Percentiles rank a stretch among this genome's conserved stretches.
Evolutionary conservation across 2,329 filamentous ascomycete genomes (phyloP).

Genomic region (Beauveria sp.): DNA sequence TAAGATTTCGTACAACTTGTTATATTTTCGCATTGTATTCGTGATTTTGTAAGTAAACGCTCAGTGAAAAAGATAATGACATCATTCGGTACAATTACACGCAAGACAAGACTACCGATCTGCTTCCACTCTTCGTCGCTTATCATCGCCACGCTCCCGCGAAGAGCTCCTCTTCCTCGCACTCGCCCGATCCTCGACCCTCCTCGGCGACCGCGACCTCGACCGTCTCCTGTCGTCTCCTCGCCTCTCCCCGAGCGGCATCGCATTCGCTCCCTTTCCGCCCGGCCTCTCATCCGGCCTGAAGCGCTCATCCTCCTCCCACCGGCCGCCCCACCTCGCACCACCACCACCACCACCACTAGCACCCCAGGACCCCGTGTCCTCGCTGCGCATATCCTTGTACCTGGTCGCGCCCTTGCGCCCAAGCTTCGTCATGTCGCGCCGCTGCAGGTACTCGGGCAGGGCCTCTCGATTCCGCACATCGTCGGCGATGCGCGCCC

Average conservation of each 20-base stretch:
- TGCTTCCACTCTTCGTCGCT: constrained; percentile 49
- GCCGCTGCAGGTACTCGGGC: constrained; percentile 84
- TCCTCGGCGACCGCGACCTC: constrained; percentile 43
- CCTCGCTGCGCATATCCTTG: constrained; percentile 78
- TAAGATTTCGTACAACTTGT: not conserved
- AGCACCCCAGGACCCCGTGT: constrained; percentile 82
- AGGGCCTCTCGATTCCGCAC: constrained; percentile 72
- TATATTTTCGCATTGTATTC: not conserved
- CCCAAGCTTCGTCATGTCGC: constrained; percentile 89
- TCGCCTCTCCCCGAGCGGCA: constrained; percentile 56
- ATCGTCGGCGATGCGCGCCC: constrained; percentile 74
- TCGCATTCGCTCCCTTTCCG: constrained; percentile 60
- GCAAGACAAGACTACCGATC: constrained; percentile 17
- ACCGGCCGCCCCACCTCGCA: constrained; percentile 18
- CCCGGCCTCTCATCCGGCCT: constrained; percentile 31
- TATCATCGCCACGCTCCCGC: constrained; percentile 48
- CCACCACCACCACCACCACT: constrained; percentile 39
- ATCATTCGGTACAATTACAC: not conserved
- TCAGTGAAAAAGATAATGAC: not conserved
- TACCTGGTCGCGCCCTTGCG: constrained; percentile 89
- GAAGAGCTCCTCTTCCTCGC: constrained; percentile 50
- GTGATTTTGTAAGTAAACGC: not conserved
- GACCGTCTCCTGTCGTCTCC: constrained; percentile 23
- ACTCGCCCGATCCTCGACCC: constrained; percentile 38
- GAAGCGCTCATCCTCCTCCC: constrained; percentile 46